Conservation (phyloP, 331 rosid genomes). For the Malus hybrid region DNA sequence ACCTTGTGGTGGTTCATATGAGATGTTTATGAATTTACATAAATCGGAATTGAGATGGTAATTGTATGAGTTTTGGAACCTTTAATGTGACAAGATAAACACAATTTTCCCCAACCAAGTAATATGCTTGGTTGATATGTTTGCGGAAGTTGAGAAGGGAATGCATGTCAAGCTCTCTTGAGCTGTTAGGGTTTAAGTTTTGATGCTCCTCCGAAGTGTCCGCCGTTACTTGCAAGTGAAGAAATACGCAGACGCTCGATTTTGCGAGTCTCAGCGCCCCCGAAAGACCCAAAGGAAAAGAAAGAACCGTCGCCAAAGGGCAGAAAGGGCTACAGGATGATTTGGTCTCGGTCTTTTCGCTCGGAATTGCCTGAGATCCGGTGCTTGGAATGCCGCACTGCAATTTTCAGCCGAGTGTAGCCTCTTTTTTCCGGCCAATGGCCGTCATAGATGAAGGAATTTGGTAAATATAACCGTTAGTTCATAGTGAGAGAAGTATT, state of each 20-base stretch:
- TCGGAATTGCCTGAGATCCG: neutral
- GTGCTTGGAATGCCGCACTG: neutral
- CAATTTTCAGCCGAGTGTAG: neutral
- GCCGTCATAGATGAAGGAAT: neutral
- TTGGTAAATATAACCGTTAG: neutral
- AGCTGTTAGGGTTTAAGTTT: neutral
- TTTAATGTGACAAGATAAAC: too few relatives aligned
- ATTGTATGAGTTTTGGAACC: too few relatives aligned
- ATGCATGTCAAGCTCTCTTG: constrained; percentile 39
- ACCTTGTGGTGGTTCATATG: too few relatives aligned
- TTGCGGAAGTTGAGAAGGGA: constrained; percentile 54
- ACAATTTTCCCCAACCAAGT: too few relatives aligned
- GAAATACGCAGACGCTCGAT: neutral
- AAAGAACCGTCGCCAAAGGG: neutral
- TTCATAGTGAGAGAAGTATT: neutral
- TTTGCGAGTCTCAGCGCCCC: neutral
- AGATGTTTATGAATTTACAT: too few relatives aligned
- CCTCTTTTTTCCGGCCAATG: neutral
- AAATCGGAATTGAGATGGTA: too few relatives aligned
- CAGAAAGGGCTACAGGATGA: neutral
- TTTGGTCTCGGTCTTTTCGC: neutral
- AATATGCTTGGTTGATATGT: constrained; percentile 5
- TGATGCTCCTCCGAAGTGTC: neutral
- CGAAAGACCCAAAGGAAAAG: neutral
- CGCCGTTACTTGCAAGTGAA: neutral